Conservation (phyloP, 805 yeast genomes). For the Kazachstania taianensis region DNA sequence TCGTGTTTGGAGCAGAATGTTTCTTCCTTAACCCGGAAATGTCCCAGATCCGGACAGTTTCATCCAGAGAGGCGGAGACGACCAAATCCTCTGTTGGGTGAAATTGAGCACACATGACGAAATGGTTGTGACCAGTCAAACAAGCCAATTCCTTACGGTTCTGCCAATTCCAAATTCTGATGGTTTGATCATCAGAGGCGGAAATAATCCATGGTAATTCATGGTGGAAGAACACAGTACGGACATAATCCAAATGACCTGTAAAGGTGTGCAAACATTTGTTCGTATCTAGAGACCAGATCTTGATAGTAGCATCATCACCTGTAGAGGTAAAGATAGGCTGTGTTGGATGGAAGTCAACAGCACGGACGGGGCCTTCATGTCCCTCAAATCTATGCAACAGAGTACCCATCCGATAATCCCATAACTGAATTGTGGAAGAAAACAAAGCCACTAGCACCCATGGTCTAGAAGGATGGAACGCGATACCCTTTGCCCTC, state of each 20-base stretch:
- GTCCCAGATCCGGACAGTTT: slow-evolving; percentile 99
- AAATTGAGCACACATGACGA: slow-evolving; percentile 96
- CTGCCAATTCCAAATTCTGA: slow-evolving; percentile 99
- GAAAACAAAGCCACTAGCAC: slow-evolving; percentile 89
- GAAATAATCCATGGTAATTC: slow-evolving; percentile 97
- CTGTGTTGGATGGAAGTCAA: slow-evolving; percentile 95
- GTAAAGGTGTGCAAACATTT: slow-evolving; percentile 83
- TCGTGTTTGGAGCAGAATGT: slow-evolving; percentile 71
- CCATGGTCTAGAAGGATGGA: slow-evolving; percentile 93
- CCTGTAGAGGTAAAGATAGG: slow-evolving; percentile 96
- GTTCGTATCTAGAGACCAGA: slow-evolving; percentile 89
- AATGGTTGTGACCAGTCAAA: slow-evolving; percentile 95
- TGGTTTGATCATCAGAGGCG: slow-evolving; percentile 95
- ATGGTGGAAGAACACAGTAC: slow-evolving; percentile 89
- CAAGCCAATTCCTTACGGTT: slow-evolving; percentile 95
- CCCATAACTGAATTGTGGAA: slow-evolving; percentile 99
- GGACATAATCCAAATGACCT: slow-evolving; percentile 91
- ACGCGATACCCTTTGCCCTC: slow-evolving; percentile 94
- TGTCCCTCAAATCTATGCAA: slow-evolving; percentile 96
- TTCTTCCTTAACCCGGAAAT: slow-evolving; percentile 88
- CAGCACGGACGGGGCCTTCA: slow-evolving; percentile 94
- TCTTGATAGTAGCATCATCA: slow-evolving; percentile 90
- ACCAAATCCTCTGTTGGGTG: slow-evolving; percentile 92
- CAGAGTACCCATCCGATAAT: slow-evolving; percentile 96
- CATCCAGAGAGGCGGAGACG: slow-evolving; percentile 93